These are phyloP conservation scores for Vitis rotundifolia DNA, from an alignment of 164 flowering plant species.

Conservation along the genomic window DNA sequence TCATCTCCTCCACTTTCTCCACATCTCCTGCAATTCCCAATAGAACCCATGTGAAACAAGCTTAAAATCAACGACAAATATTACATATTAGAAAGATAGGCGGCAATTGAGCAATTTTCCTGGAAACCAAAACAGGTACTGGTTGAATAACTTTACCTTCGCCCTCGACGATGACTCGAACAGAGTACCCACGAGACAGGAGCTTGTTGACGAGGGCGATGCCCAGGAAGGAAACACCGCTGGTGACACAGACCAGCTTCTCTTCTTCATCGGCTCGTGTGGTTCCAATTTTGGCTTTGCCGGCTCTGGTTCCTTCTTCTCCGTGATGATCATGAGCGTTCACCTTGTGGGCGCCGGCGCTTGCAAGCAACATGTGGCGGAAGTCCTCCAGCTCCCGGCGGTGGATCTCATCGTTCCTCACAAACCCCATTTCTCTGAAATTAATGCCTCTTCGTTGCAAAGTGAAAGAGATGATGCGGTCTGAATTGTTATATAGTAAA, in stretches of 20 bases:
- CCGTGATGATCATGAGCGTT: not conserved
- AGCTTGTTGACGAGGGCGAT: constrained; percentile 61
- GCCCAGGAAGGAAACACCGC: constrained; percentile 75
- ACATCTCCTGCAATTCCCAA: constrained; percentile 49
- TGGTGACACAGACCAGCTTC: constrained; percentile 74
- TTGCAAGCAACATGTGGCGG: constrained; percentile 30
- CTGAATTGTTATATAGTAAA: too few relatives aligned
- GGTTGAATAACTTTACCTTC: constrained; percentile 39
- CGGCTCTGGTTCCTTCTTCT: not conserved
- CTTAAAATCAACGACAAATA: not conserved
- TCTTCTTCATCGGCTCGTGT: constrained; percentile 20
- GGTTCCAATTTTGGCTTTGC: not conserved
- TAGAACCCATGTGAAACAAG: too few relatives aligned
- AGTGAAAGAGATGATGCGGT: too few relatives aligned
- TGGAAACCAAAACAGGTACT: not conserved
- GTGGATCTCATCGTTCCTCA: constrained; percentile 30
- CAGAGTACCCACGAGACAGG: constrained; percentile 57
- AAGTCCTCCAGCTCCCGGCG: constrained; percentile 47
- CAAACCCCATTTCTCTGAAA: constrained; percentile 42
- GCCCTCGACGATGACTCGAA: constrained; percentile 61
- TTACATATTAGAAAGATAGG: not conserved
- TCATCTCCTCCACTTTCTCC: constrained; percentile 36
- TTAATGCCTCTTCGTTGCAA: not conserved
- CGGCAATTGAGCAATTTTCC: not conserved
- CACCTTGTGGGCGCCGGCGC: constrained; percentile 19